A percentile compares a stretch with the other conserved stretches of the same genome.
These are phyloP conservation scores for Pleurotus platypus DNA, from an alignment of 768 basidiomycete species.

Conservation along the genomic window DNA sequence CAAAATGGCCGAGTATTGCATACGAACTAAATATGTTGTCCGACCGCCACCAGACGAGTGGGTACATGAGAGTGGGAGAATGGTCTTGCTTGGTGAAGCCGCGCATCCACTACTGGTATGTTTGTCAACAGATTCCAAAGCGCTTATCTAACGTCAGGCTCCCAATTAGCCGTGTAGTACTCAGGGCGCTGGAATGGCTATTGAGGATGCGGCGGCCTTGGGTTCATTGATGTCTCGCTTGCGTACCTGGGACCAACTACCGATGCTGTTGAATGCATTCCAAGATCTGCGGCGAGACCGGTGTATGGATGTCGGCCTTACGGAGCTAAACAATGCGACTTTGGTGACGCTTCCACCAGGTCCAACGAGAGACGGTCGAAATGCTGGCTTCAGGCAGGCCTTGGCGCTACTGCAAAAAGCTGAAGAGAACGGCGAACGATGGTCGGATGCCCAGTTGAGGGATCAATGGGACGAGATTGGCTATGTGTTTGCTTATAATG, in stretches of 20 bases:
- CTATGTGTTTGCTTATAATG: conserved; percentile 46
- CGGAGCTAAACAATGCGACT: conserved; percentile 39
- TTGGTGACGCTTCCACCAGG: conserved; percentile 41
- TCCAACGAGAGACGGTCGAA: conserved; percentile 36
- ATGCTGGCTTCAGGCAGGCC: conserved; percentile 30
- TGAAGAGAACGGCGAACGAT: conserved; percentile 17
- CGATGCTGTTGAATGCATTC: conserved; percentile 43
- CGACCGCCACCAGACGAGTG: conserved; percentile 40
- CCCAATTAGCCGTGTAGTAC: conserved; percentile 41
- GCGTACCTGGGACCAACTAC: conserved; percentile 36
- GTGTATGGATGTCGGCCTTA: conserved; percentile 36
- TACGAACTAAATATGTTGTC: conserved; percentile 32
- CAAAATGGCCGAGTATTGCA: conserved; percentile 25
- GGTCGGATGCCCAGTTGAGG: conserved; percentile 36
- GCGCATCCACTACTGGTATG: conserved; percentile 52
- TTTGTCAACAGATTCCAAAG: not conserved
- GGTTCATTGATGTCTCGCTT: conserved; percentile 52
- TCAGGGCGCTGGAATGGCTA: conserved; percentile 41
- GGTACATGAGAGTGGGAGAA: conserved; percentile 42
- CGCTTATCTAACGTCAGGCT: not conserved
- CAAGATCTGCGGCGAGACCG: conserved; percentile 49
- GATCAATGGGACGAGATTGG: conserved; percentile 47
- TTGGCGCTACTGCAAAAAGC: conserved; percentile 9
- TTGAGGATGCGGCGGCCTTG: conserved; percentile 58
- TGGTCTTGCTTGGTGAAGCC: conserved; percentile 51